Conservation (phyloP, 139 green algal genomes). For the Chlamydomonas schloesseri region DNA sequence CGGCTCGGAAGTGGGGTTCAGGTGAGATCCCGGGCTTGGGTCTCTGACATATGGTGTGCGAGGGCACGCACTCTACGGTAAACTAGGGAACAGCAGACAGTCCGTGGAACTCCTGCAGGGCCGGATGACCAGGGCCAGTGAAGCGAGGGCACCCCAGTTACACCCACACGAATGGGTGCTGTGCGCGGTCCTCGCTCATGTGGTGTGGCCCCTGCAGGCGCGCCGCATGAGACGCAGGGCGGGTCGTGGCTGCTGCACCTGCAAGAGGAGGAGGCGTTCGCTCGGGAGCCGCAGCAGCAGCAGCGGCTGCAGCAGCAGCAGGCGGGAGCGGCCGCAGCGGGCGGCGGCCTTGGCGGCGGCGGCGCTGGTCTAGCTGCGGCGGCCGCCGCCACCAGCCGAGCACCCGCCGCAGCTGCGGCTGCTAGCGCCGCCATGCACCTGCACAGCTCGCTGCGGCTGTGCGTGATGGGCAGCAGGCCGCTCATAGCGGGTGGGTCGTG, state of each 20-base stretch:
- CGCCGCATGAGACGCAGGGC: not conserved
- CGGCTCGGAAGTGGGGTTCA: not conserved
- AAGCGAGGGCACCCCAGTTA: too few species aligned
- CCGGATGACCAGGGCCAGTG: too few species aligned
- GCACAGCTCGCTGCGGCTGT: slow-evolving; percentile 14
- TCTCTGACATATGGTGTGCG: too few species aligned
- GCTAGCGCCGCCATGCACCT: slow-evolving; percentile 23
- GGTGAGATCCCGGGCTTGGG: not conserved
- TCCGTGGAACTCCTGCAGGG: too few species aligned
- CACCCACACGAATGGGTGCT: too few species aligned
- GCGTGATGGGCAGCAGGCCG: slow-evolving; percentile 13
- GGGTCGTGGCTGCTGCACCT: slow-evolving; percentile 30
- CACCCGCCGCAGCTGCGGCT: too few species aligned
- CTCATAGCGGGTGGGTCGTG: not conserved
- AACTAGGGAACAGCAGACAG: too few species aligned
- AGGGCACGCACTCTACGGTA: too few species aligned
- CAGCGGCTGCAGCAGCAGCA: not conserved
- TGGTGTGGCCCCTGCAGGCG: not conserved
- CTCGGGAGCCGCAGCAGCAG: not conserved
- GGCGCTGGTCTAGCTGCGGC: not conserved
- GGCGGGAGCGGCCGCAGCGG: not conserved
- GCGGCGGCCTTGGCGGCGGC: too few species aligned
- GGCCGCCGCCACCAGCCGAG: not conserved
- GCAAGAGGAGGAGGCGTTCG: not conserved
- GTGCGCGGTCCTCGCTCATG: too few species aligned